A percentile compares a stretch with the other conserved stretches of the same genome.
Evolutionary conservation across 148 eudicot species (phyloP).

Genomic region (Rhododendron williamsianum): DNA sequence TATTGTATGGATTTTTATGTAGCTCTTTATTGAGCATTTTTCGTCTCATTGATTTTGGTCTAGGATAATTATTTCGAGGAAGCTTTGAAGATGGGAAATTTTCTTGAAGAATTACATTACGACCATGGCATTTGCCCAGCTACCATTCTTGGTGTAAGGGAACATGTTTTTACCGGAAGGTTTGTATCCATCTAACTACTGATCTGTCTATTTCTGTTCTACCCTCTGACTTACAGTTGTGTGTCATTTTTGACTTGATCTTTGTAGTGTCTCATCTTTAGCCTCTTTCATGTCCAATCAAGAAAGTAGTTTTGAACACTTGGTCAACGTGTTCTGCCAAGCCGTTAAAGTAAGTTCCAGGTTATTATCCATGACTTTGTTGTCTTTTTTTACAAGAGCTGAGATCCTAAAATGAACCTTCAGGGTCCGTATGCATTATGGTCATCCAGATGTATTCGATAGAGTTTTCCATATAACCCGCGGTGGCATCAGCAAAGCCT

Average conservation of each 20-base stretch:
- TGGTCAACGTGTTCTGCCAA: slow-evolving; percentile 96
- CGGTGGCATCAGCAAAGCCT: slow-evolving; percentile 99
- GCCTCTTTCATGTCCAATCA: slow-evolving; percentile 99
- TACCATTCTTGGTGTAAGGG: slow-evolving; percentile 96
- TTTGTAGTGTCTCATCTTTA: slow-evolving; percentile 90
- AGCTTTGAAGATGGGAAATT: slow-evolving; percentile 97
- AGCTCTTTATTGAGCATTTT: neutral
- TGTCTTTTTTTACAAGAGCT: neutral
- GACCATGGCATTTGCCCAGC: slow-evolving; percentile 81
- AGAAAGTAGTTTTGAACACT: slow-evolving; percentile 92
- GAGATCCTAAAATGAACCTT: slow-evolving; percentile 7
- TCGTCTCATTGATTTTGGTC: neutral
- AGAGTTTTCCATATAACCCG: slow-evolving; percentile 95
- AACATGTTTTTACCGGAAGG: slow-evolving; percentile 99
- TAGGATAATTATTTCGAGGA: slow-evolving; percentile 99
- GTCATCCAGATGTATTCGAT: slow-evolving; percentile 99
- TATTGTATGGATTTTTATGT: neutral
- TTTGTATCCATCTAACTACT: slow-evolving; percentile 17
- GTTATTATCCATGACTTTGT: neutral
- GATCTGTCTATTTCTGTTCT: neutral
- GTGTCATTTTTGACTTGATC: slow-evolving; percentile 16
- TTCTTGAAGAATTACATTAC: slow-evolving; percentile 78
- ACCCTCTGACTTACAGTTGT: neutral
- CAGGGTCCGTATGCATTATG: slow-evolving; percentile 99
- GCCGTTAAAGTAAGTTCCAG: slow-evolving; percentile 76